Conservation (phyloP, 1,139 yeast genomes). For the Pichia sp. region DNA sequence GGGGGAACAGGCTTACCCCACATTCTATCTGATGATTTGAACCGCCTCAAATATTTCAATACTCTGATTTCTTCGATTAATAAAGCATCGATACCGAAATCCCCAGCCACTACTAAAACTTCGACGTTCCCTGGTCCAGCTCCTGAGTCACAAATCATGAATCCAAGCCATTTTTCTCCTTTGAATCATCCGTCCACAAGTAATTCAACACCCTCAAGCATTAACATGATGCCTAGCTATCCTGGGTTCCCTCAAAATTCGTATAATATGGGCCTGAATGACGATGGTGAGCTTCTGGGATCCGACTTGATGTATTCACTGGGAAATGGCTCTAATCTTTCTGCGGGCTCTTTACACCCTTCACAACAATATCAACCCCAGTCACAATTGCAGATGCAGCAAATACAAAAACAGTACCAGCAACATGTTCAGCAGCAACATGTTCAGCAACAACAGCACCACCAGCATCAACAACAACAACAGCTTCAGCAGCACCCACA, state of each 20-base stretch:
- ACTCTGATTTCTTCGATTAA: constrained; percentile 27
- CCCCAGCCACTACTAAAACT: background rate
- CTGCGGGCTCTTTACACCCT: background rate
- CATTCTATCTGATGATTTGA: constrained; percentile 32
- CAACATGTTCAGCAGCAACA: constrained; percentile 10
- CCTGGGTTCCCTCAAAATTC: constrained; percentile 8
- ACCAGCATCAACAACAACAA: constrained; percentile 1
- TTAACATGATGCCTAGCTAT: constrained; percentile 8
- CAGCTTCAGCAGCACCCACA: background rate
- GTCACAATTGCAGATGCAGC: constrained; percentile 3
- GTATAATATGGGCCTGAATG: background rate
- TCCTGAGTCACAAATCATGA: constrained; percentile 21
- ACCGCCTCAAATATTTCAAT: constrained; percentile 30
- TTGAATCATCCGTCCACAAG: constrained; percentile 8
- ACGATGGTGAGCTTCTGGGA: background rate
- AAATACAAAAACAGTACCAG: constrained; percentile 1
- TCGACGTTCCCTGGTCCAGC: constrained; percentile 6
- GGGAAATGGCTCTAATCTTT: background rate
- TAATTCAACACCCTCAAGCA: constrained; percentile 18
- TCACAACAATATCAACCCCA: constrained; percentile 2
- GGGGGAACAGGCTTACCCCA: constrained; percentile 51
- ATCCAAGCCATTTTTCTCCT: constrained; percentile 7
- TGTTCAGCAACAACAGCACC: constrained; percentile 13
- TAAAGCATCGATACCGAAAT: constrained; percentile 19
- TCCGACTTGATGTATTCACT: constrained; percentile 6